phyloP scores from a whole-genome alignment of 2,329 filamentous ascomycete species.

The Apiospora saccharicola region DNA sequence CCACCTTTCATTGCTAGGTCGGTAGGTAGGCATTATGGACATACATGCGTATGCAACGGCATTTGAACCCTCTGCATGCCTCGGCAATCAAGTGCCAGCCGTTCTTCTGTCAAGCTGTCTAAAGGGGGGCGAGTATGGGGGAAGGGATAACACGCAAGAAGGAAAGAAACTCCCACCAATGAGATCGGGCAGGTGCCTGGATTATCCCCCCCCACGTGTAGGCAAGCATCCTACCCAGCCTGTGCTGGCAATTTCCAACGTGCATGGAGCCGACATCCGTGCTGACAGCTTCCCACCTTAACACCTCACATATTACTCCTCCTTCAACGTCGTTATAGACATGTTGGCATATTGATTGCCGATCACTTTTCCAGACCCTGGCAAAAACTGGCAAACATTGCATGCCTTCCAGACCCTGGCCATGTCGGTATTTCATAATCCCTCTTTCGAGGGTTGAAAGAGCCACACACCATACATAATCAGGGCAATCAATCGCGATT shows the following conservation, averaged over 20 bases:
- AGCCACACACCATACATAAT: too few relatives aligned
- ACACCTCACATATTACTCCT: neutral
- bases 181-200: neutral
- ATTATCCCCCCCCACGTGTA: neutral
- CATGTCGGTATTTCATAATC: neutral
- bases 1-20: neutral
- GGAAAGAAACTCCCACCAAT: neutral
- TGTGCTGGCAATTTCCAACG: constrained; percentile 7
- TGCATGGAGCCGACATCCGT: constrained; percentile 1
- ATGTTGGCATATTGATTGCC: neutral
- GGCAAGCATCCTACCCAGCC: neutral
- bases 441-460: neutral
- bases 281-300: neutral
- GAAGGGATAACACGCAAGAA: neutral
- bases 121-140: neutral
- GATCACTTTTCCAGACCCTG: neutral
- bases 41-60: neutral
- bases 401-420: neutral
- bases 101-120: neutral
- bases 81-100: neutral
- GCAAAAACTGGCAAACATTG: neutral
- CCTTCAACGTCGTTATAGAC: neutral
- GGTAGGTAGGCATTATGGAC: neutral
- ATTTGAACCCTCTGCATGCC: neutral
- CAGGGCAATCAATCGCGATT: too few relatives aligned